A percentile compares a stretch with the other conserved stretches of the same genome.
Conservation (phyloP, 164 flowering plant genomes). For the Piper betle region DNA sequence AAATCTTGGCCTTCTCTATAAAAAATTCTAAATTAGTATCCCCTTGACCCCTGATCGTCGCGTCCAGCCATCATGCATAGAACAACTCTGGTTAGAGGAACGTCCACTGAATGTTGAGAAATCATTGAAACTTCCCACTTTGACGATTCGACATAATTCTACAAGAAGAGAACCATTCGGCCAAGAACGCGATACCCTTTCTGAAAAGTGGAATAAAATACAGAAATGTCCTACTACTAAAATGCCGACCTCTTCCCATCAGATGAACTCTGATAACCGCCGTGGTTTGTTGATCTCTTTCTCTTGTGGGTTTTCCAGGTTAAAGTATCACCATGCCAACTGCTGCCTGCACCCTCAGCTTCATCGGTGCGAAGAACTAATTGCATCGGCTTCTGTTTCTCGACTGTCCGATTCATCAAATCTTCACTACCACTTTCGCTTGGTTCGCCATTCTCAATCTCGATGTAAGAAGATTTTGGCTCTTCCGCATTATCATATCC, state of each 20-base stretch:
- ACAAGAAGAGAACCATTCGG: neutral
- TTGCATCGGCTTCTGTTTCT: slow-evolving; percentile 11
- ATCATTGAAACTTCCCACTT: neutral
- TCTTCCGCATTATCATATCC: slow-evolving; percentile 11
- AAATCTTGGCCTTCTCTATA: neutral
- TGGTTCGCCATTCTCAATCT: slow-evolving; percentile 21
- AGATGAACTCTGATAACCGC: slow-evolving; percentile 12
- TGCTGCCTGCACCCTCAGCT: slow-evolving; percentile 15
- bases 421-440: slow-evolving; percentile 38
- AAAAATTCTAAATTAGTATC: neutral
- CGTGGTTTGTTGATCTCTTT: slow-evolving; percentile 59
- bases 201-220: neutral
- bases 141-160: neutral
- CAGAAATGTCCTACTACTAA: slow-evolving; percentile 26
- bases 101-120: neutral
- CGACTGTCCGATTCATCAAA: slow-evolving; percentile 13
- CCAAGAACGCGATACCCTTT: neutral
- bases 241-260: slow-evolving; percentile 23
- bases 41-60: neutral
- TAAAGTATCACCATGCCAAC: slow-evolving; percentile 24
- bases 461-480: slow-evolving; percentile 16
- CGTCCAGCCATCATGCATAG: neutral
- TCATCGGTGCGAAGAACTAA: slow-evolving; percentile 11
- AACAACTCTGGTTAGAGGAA: neutral
- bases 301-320: slow-evolving; percentile 63